Evolutionary conservation across 208 protist genomes (phyloP).

Genomic region (Herpetomonas samuelpessoai): DNA sequence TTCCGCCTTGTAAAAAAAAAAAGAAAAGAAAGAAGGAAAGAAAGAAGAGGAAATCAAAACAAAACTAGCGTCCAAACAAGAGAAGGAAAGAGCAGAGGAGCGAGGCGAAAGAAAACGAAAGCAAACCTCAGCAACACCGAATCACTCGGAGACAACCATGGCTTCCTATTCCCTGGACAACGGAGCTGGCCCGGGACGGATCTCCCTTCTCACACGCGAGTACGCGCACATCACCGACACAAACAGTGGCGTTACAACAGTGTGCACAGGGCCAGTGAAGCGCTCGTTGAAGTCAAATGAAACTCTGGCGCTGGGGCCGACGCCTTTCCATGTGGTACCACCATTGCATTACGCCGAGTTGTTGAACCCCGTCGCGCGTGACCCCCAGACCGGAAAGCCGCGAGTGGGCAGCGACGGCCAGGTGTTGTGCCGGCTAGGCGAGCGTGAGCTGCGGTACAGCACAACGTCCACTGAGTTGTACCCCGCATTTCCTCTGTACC

Average conservation of each 20-base stretch:
- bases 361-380: slow-evolving; percentile 47
- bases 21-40: no score
- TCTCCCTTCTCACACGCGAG: slow-evolving; percentile 57
- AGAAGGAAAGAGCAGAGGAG: no score
- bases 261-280: slow-evolving; percentile 58
- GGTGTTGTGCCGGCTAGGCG: slow-evolving; percentile 77
- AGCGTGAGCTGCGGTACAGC: slow-evolving; percentile 77
- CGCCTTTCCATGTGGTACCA: slow-evolving; percentile 55
- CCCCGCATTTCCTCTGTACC: slow-evolving; percentile 91
- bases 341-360: slow-evolving; percentile 51
- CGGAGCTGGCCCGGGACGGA: neutral
- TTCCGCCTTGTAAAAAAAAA: no score
- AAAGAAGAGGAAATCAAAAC: no score
- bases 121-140: no score
- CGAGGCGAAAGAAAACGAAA: no score
- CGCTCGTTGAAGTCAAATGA: slow-evolving; percentile 50
- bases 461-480: slow-evolving; percentile 1
- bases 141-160: no score
- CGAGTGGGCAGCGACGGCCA: slow-evolving; percentile 67
- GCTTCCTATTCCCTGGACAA: no score
- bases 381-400: slow-evolving; percentile 15
- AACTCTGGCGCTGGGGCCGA: slow-evolving; percentile 25
- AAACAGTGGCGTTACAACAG: slow-evolving; percentile 53
- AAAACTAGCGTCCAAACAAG: no score
- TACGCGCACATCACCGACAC: slow-evolving; percentile 78